These are phyloP conservation scores for Cystoisospora suis DNA, from an alignment of 169 alveolate species.

Conservation along the genomic window DNA sequence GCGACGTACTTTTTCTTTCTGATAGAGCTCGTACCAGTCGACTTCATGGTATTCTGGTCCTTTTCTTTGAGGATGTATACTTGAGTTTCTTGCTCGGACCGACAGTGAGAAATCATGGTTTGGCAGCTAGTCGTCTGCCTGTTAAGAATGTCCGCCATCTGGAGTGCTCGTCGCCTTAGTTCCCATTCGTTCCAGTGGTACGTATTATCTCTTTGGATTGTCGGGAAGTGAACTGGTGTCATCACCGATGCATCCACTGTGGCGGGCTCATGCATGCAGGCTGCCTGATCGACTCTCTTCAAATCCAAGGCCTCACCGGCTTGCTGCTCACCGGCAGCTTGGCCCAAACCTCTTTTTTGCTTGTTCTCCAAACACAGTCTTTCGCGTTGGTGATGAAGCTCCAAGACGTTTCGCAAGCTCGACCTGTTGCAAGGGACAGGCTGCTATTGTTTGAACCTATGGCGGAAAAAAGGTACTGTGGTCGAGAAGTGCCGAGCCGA, in stretches of 20 bases:
- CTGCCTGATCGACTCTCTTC: background rate
- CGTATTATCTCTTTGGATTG: background rate
- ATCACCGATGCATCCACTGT: background rate
- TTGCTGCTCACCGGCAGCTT: too few species aligned
- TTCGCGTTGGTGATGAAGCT: conserved; percentile 7
- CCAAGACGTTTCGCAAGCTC: background rate
- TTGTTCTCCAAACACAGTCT: background rate
- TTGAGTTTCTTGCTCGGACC: conserved; percentile 10
- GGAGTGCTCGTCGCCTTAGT: background rate
- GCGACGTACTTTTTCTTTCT: background rate
- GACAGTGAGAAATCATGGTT: background rate
- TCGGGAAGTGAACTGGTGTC: conserved; percentile 7
- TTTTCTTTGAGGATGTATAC: background rate
- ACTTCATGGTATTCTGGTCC: conserved; percentile 24
- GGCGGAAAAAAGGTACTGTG: too few species aligned
- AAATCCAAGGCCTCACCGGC: too few species aligned
- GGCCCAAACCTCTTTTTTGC: background rate
- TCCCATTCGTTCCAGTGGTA: conserved; percentile 34
- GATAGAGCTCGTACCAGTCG: background rate
- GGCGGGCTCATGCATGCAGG: background rate
- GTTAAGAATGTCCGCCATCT: background rate
- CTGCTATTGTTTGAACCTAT: too few species aligned
- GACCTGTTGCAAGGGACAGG: background rate
- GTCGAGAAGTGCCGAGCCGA: too few species aligned
- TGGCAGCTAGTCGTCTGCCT: background rate